A percentile compares a stretch with the other conserved stretches of the same genome.
phyloP scores from a whole-genome alignment of 176 grass and related monocot species.

The Triticum monococcum region DNA sequence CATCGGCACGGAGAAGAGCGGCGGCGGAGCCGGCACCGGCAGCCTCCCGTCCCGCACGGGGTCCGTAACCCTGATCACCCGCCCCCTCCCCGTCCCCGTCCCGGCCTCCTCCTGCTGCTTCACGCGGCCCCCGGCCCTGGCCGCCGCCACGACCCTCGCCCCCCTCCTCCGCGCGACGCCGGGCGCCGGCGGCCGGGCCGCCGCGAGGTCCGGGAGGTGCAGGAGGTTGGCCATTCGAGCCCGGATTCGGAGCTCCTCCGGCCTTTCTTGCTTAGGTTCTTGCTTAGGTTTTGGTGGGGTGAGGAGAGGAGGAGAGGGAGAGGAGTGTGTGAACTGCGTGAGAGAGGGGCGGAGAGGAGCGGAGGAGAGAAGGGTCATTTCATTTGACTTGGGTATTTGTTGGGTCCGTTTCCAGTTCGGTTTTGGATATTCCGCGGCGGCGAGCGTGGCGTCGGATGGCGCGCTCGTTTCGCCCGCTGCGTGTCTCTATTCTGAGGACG shows the following conservation, averaged over 20 bases:
- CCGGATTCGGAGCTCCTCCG: background rate
- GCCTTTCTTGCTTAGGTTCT: too few relatives aligned
- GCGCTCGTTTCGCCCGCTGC: background rate
- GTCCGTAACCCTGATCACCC: conserved; percentile 71
- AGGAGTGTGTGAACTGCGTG: conserved; percentile 37
- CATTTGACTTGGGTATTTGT: background rate
- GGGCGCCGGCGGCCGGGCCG: conserved; percentile 2
- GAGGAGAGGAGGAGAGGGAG: too few relatives aligned
- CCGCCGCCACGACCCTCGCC: background rate
- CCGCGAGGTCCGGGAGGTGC: conserved; percentile 60
- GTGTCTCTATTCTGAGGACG: background rate
- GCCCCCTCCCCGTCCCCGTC: conserved; percentile 19
- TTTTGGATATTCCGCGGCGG: conserved; percentile 19
- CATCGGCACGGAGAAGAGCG: conserved; percentile 52
- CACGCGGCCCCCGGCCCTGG: conserved; percentile 30
- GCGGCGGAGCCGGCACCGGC: conserved; percentile 4
- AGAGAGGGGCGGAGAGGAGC: background rate
- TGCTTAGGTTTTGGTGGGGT: background rate
- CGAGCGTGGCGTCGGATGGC: conserved; percentile 2
- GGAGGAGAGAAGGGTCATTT: conserved; percentile 18
- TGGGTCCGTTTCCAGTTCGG: background rate
- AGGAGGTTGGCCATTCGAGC: conserved; percentile 54
- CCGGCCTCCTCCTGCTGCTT: conserved; percentile 52
- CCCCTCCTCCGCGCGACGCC: background rate
- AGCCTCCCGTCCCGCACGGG: conserved; percentile 53